Evolutionary conservation across 192 early-diverging fungal species (phyloP).

Genomic region (Coemansia sp.): DNA sequence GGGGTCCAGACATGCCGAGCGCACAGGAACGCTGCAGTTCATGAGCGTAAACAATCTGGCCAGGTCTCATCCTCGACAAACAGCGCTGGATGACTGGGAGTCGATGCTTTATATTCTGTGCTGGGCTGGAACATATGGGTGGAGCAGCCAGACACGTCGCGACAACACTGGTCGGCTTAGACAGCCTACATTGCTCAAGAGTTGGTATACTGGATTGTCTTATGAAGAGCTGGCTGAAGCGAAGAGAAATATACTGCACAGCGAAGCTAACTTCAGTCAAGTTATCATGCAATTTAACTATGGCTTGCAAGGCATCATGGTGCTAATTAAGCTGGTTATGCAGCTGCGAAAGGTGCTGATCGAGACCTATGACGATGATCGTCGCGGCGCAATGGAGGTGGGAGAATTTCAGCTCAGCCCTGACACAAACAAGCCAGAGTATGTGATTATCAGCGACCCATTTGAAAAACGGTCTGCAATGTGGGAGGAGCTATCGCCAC

Average conservation of each 20-base stretch:
- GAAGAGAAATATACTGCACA: not conserved
- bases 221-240: not conserved
- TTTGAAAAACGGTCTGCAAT: not conserved
- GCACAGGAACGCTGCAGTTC: slow-evolving; percentile 31
- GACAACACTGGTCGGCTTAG: not conserved
- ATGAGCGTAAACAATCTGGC: slow-evolving; percentile 29
- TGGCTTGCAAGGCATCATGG: not conserved
- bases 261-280: not conserved
- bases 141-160: slow-evolving; percentile 3
- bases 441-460: not conserved
- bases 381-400: not conserved
- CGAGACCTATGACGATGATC: not conserved
- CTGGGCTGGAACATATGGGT: slow-evolving; percentile 28
- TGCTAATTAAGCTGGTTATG: not conserved
- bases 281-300: not conserved
- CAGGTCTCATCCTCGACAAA: not conserved
- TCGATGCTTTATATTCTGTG: slow-evolving; percentile 34
- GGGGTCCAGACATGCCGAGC: not conserved
- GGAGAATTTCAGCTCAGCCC: not conserved
- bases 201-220: not conserved
- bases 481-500: not conserved
- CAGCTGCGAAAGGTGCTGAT: not conserved
- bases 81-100: slow-evolving; percentile 35
- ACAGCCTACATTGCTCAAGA: not conserved
- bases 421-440: not conserved